phyloP scores from a whole-genome alignment of 2,329 filamentous ascomycete genomes.

The Zasmidium angulare region DNA sequence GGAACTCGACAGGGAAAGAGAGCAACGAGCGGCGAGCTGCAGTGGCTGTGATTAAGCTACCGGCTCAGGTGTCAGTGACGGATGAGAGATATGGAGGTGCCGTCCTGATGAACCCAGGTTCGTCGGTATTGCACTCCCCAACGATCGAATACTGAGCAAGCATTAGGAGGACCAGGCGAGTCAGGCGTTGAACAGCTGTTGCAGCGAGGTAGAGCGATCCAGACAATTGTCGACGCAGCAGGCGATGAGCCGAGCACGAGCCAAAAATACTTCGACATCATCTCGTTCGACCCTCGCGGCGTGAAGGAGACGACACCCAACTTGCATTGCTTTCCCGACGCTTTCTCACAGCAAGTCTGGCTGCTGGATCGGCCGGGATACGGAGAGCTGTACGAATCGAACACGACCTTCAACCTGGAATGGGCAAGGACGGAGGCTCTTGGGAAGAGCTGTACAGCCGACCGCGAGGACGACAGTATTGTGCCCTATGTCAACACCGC shows the following conservation, averaged over 20 bases:
- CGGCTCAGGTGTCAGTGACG: constrained; percentile 40
- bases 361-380: background rate
- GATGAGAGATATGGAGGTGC: constrained; percentile 35
- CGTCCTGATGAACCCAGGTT: background rate
- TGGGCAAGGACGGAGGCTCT: constrained; percentile 12
- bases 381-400: background rate
- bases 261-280: constrained; percentile 40
- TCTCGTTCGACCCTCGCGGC: constrained; percentile 43
- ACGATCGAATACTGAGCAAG: background rate
- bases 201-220: background rate
- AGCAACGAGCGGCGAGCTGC: constrained; percentile 27
- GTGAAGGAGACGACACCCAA: constrained; percentile 37
- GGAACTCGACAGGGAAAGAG: constrained; percentile 31
- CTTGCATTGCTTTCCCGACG: constrained; percentile 23
- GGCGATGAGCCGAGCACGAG: constrained; percentile 6
- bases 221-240: constrained; percentile 10
- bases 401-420: constrained; percentile 3
- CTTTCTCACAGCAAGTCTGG: background rate
- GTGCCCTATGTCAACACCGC: constrained; percentile 40
- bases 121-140: background rate
- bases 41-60: constrained; percentile 46
- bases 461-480: background rate
- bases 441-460: constrained; percentile 5
- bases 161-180: constrained; percentile 40
- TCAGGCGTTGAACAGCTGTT: constrained; percentile 30